Evolutionary conservation across 345 rosid genomes (phyloP).

Genomic region (Hibiscus tridactylites): DNA sequence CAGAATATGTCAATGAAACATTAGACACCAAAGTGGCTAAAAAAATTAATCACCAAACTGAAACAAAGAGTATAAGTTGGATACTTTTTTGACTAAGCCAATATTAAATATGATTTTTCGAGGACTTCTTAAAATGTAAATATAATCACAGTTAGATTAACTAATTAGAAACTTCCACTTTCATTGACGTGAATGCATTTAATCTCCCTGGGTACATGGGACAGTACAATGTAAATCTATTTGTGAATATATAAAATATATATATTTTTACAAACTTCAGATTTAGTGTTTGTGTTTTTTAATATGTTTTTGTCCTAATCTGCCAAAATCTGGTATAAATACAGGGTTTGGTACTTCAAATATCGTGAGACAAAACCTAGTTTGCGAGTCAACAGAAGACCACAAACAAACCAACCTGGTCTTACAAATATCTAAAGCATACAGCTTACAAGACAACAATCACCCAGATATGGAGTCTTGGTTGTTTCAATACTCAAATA

Average conservation of each 20-base stretch:
- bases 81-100: too few relatives aligned
- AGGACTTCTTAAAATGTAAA: too few relatives aligned
- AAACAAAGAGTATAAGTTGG: too few relatives aligned
- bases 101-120: too few relatives aligned
- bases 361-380: background rate
- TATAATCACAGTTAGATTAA: too few relatives aligned
- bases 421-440: background rate
- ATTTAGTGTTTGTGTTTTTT: background rate
- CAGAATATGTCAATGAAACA: too few relatives aligned
- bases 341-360: background rate
- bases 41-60: too few relatives aligned
- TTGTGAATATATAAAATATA: background rate
- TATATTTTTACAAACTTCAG: background rate
- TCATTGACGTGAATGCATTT: too few relatives aligned
- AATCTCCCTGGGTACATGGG: too few relatives aligned
- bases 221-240: background rate
- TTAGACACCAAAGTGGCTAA: too few relatives aligned
- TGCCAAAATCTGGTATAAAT: background rate
- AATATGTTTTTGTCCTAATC: background rate
- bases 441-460: background rate
- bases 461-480: constrained; percentile 13
- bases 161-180: too few relatives aligned
- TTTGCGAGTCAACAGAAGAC: background rate
- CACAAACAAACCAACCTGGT: too few relatives aligned
- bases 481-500: constrained; percentile 13